Evolutionary conservation across 805 yeast genomes (phyloP), one percentile per base, ranked within the genome.

Genomic region (Maudiozyma pseudohumilis): DNA sequence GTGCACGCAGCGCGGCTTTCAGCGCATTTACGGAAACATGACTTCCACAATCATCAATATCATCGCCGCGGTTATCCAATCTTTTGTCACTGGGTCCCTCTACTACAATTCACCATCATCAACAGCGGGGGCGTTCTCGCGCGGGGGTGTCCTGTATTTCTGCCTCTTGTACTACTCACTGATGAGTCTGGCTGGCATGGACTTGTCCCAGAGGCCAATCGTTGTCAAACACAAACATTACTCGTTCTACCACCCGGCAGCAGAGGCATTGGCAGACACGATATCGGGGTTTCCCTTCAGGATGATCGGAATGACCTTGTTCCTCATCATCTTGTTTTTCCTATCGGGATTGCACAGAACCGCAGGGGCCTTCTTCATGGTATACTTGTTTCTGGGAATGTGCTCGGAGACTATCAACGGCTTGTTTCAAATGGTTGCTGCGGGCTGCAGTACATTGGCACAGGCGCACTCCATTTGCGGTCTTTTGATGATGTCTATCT

Each of bases 231-330:
- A 84, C 53, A 76, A 77, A 50, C 69, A 71, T 38, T 83, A 78
- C 50, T 76, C 85, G 0, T 67, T 82, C 40, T 84, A 80, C 54
- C 76, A 77, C 40, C 88, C 88, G 3, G 70, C 86, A 13, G 77
- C 84, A 4, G 89, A 81, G 51, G 81, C 86, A 1, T 46, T 83
- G 1, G 79, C 85, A 0, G 65, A 75, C 5, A 64, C 77, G 28
- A 39, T 79, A 3, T 68, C 84, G 2, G 78, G 75, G 32, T 57
- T 82, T 43, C 88, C 92, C 5, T 65, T 74, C 40, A 80, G 81
- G 58, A 43, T 72, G 28, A 43, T 67, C 22, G 65, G 70, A 20
- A 51, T 67, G 22, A 51, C 73, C 17, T 47, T 55, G 12, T 78
- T 77, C 53, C 52, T 68, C 29, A 45, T 77, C 29, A 60, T 73